Conservation (phyloP, 176 grass and related monocot species). For the Avena sativa region DNA sequence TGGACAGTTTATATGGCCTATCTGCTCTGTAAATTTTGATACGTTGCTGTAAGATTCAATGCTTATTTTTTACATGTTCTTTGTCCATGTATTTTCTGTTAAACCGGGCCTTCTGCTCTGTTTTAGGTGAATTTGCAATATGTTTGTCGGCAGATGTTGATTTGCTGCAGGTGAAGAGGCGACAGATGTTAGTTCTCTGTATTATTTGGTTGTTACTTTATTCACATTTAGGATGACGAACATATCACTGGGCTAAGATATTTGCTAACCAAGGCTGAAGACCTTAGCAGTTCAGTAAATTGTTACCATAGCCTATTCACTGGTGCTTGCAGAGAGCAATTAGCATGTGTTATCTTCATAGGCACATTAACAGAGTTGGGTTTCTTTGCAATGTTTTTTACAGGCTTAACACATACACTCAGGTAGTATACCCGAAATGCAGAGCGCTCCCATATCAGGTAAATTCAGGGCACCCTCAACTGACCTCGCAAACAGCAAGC, state of each 20-base stretch:
- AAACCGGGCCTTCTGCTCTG: not conserved
- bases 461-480: not conserved
- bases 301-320: not conserved
- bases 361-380: not conserved
- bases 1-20: not conserved
- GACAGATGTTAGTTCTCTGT: constrained; percentile 41
- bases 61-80: not conserved
- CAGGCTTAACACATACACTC: not conserved
- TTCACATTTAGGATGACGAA: constrained; percentile 45
- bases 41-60: not conserved
- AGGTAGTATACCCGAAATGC: not conserved
- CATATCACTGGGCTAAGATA: constrained; percentile 57
- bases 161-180: constrained; percentile 55
- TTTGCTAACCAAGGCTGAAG: constrained; percentile 58
- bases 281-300: not conserved
- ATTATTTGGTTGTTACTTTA: not conserved
- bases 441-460: not conserved
- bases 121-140: not conserved
- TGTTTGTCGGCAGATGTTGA: not conserved
- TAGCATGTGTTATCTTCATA: not conserved
- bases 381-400: not conserved
- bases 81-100: not conserved
- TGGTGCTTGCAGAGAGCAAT: not conserved
- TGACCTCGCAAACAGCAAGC: not conserved
- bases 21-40: not conserved